A percentile compares a stretch with the other conserved stretches of the same genome.
Conservation (phyloP, 2,329 filamentous ascomycete species). For the Blastomyces gilchristii region DNA sequence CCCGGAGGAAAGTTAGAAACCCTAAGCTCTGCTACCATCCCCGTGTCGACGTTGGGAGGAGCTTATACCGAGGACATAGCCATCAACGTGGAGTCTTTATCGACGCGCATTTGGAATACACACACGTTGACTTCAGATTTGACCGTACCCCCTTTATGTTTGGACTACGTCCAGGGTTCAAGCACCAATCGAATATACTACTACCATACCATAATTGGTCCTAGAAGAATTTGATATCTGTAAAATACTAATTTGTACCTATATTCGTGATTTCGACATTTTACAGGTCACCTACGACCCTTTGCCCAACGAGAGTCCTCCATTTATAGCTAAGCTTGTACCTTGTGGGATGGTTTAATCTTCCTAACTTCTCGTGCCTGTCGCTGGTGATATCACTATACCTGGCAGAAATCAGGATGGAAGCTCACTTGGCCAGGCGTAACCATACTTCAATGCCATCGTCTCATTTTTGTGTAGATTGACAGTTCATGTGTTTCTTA, state of each 20-base stretch:
- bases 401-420: too few relatives aligned
- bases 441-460: too few relatives aligned
- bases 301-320: too few relatives aligned
- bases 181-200: background rate
- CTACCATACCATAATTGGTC: background rate
- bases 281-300: too few relatives aligned
- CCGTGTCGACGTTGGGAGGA: background rate
- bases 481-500: too few relatives aligned
- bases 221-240: background rate
- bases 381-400: too few relatives aligned
- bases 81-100: background rate
- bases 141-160: background rate
- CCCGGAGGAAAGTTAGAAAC: background rate
- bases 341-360: too few relatives aligned
- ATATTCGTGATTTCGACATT: background rate
- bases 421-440: too few relatives aligned
- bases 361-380: too few relatives aligned
- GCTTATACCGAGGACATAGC: background rate
- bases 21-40: background rate
- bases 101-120: too few relatives aligned
- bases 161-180: background rate
- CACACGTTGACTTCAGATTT: background rate
- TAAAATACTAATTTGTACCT: background rate
- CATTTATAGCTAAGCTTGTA: too few relatives aligned
- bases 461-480: too few relatives aligned